Conservation (phyloP, 768 basidiomycete genomes). For the Leccinum ochraceum region DNA sequence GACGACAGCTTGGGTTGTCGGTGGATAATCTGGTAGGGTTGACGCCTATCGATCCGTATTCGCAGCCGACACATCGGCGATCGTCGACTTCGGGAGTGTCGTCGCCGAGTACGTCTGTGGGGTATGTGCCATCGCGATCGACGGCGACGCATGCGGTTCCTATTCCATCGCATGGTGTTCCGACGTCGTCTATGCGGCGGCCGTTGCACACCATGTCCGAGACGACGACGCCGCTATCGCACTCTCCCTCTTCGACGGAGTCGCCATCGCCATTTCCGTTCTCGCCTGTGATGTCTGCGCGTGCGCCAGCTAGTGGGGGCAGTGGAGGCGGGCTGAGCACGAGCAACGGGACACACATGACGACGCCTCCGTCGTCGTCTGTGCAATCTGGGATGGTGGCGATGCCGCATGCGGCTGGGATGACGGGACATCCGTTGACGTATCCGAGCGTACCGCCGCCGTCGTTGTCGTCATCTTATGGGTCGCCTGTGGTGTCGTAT, state of each 20-base stretch:
- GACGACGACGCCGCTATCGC: constrained; percentile 62
- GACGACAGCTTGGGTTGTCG: constrained; percentile 20
- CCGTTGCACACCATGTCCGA: constrained; percentile 49
- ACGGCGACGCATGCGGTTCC: constrained; percentile 56
- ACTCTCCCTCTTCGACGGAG: constrained; percentile 64
- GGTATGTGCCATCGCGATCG: constrained; percentile 26
- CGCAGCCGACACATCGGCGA: constrained; percentile 70
- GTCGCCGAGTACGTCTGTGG: constrained; percentile 31
- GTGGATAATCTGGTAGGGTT: constrained; percentile 81
- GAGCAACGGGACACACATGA: constrained; percentile 55
- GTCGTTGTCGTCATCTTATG: constrained; percentile 75
- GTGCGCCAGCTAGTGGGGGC: constrained; percentile 32
- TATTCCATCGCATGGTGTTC: constrained; percentile 67
- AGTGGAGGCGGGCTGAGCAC: constrained; percentile 17
- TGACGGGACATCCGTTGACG: constrained; percentile 45
- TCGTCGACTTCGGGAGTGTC: constrained; percentile 40
- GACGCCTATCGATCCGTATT: constrained; percentile 62
- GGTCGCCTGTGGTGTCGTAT: constrained; percentile 60
- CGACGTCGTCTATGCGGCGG: constrained; percentile 67
- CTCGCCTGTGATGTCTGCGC: constrained; percentile 56
- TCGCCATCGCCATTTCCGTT: constrained; percentile 72
- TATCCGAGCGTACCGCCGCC: constrained; percentile 87
- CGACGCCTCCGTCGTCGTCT: constrained; percentile 66
- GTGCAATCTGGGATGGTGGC: constrained; percentile 8
- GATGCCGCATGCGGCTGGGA: constrained; percentile 17